phyloP scores from a whole-genome alignment of 2,329 filamentous ascomycete genomes.

The Chrysosporium queenslandicum region DNA sequence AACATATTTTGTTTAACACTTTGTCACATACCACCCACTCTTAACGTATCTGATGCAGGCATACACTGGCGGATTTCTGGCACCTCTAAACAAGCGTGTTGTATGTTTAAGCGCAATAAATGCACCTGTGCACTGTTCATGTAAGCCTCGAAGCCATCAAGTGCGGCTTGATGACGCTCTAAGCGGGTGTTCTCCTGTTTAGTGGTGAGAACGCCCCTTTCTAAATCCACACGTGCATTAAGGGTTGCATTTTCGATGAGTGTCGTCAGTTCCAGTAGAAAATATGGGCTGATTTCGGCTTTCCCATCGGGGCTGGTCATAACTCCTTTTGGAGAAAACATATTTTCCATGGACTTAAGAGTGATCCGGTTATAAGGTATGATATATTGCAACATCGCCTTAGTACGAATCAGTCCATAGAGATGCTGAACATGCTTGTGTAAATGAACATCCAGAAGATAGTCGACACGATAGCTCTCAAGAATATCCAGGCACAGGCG shows the following conservation, averaged over 20 bases:
- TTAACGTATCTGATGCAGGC: background rate
- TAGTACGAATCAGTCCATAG: constrained; percentile 67
- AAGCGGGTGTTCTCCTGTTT: constrained; percentile 56
- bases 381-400: constrained; percentile 90
- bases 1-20: no score
- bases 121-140: constrained; percentile 66
- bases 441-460: constrained; percentile 80
- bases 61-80: constrained; percentile 25
- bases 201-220: constrained; percentile 68
- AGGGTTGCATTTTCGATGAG: constrained; percentile 68
- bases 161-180: constrained; percentile 58
- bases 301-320: constrained; percentile 45
- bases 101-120: constrained; percentile 65
- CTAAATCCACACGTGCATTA: constrained; percentile 72
- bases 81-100: constrained; percentile 65
- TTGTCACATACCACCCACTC: no score
- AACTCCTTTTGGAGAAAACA: constrained; percentile 57
- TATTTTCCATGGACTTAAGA: constrained; percentile 63
- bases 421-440: constrained; percentile 61
- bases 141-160: constrained; percentile 60
- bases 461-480: constrained; percentile 71
- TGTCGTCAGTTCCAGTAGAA: constrained; percentile 54
- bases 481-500: constrained; percentile 72
- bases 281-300: constrained; percentile 20
- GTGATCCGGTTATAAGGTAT: constrained; percentile 82